Conservation (phyloP, 805 yeast species). For the Barnettozyma sucrosica region DNA sequence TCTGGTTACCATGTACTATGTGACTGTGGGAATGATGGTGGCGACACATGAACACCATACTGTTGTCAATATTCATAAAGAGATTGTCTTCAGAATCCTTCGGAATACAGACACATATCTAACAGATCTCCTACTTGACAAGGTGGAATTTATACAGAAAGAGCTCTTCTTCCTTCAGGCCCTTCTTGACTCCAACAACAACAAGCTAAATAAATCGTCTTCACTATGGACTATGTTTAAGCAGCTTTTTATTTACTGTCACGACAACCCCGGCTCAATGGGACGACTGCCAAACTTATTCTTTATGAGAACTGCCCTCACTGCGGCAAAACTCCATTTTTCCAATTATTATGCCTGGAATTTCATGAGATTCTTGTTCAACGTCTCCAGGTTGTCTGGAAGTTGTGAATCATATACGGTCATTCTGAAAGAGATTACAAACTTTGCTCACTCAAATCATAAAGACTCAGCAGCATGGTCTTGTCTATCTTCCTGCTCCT, state of each 20-base stretch:
- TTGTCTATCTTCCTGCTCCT: constrained; percentile 16
- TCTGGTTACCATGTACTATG: constrained; percentile 16
- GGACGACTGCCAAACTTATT: constrained; percentile 3
- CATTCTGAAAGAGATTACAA: constrained; percentile 6
- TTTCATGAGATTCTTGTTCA: constrained; percentile 29
- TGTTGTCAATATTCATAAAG: constrained; percentile 27
- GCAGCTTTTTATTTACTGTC: constrained; percentile 20
- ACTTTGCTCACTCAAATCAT: constrained; percentile 24
- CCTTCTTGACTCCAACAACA: constrained; percentile 29
- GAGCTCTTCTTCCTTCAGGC: constrained; percentile 21
- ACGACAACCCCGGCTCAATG: background rate
- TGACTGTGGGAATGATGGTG: constrained; percentile 30
- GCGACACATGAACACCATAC: constrained; percentile 34
- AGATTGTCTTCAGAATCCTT: constrained; percentile 18
- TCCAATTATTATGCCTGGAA: constrained; percentile 38
- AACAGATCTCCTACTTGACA: constrained; percentile 2
- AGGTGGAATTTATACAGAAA: constrained; percentile 10
- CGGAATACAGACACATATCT: background rate
- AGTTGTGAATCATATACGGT: background rate
- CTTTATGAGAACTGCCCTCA: constrained; percentile 19
- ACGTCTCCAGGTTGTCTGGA: constrained; percentile 12
- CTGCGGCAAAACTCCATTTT: constrained; percentile 29
- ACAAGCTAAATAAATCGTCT: constrained; percentile 34
- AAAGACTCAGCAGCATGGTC: constrained; percentile 34
- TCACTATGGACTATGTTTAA: constrained; percentile 32